Evolutionary conservation across 2,329 filamentous ascomycete genomes (phyloP), one percentile per base, ranked within the genome.

Genomic region (Calonectria pseudoturangicola): DNA sequence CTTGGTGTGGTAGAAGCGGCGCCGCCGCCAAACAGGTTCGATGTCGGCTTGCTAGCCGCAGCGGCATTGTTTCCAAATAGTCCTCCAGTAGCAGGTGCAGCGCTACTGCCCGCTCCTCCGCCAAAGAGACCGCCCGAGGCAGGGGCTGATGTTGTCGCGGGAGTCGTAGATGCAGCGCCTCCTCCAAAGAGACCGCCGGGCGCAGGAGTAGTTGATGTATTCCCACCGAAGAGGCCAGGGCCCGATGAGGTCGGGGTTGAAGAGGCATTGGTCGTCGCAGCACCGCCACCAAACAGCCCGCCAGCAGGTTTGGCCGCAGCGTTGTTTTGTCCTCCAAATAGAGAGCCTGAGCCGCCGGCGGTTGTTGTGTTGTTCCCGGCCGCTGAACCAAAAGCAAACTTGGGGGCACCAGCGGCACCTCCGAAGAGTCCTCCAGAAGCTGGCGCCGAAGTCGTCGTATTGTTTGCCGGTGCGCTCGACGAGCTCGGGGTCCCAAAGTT

Each of bases 361-460:
- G 83, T 75, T 15, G 83, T 74, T 70, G 63, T 79, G 58, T 77
- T 81, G 45, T 73, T 62, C 78, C 73, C n/a, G 48, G 77, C 79
- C 28, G 78, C 36, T 25, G 75, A 78, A 43, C 84, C 84, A 73
- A 89, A 89, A 12, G 84, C 84, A 78, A 89, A 88, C 10, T 75
- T 72, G 28, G 86, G 77, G 28, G 83, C 75, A 48, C 80, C 79
- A 39, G 76, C 74, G 45, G 79, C 79, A 70, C 74, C 74, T 54
- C 86, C 86, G 77, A 89, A 89, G 10, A 88, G 76, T 25, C 81
- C 78, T 16, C 84, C 83, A 7, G 83, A 77, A 62, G 87, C 84
- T 25, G 84, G 85, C 70, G 86, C 84, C 78, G 84, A 81, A 27
- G 79, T 82, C 12, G 81, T 82, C 9, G 82, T 73, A 70, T 79